Evolutionary conservation across 192 early-diverging fungal species (phyloP).

Genomic region (Umbelopsis sp.): DNA sequence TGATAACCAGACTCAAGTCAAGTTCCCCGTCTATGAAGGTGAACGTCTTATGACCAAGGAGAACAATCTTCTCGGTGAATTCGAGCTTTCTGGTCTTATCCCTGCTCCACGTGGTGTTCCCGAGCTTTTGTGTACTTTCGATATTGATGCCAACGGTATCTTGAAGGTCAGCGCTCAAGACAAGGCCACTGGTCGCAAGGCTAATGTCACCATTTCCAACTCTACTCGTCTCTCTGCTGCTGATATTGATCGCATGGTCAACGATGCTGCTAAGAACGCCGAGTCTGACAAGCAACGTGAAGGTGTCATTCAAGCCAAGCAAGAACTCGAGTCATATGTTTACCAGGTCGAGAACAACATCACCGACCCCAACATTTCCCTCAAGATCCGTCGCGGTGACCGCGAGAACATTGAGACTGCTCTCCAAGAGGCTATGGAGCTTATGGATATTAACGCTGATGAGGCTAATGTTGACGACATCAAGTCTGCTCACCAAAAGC

Average conservation of each 20-base stretch:
- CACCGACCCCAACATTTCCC: slow-evolving; percentile 69
- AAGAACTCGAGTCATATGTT: slow-evolving; percentile 89
- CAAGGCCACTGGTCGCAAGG: slow-evolving; percentile 87
- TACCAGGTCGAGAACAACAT: slow-evolving; percentile 66
- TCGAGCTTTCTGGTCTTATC: slow-evolving; percentile 93
- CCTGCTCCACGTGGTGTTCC: slow-evolving; percentile 97
- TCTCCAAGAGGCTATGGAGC: slow-evolving; percentile 76
- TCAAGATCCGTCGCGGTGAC: slow-evolving; percentile 75
- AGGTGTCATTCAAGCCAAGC: slow-evolving; percentile 86
- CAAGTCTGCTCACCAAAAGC: slow-evolving; percentile 68
- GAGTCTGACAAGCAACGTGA: slow-evolving; percentile 90
- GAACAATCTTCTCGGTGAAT: slow-evolving; percentile 97
- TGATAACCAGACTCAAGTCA: slow-evolving; percentile 94
- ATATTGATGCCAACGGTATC: slow-evolving; percentile 96
- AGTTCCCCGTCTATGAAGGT: slow-evolving; percentile 94
- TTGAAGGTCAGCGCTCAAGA: slow-evolving; percentile 88
- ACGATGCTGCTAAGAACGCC: slow-evolving; percentile 94
- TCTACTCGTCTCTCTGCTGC: slow-evolving; percentile 96
- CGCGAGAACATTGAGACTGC: slow-evolving; percentile 73
- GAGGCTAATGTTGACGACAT: slow-evolving; percentile 64
- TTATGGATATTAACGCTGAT: slow-evolving; percentile 63
- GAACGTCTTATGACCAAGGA: slow-evolving; percentile 94
- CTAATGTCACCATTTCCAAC: slow-evolving; percentile 98
- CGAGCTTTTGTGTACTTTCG: slow-evolving; percentile 94
- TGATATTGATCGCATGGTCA: slow-evolving; percentile 95